Percentiles rank a stretch among this genome's conserved stretches.
Conservation (phyloP, 345 rosid species). For the Lepidium aucheri region DNA sequence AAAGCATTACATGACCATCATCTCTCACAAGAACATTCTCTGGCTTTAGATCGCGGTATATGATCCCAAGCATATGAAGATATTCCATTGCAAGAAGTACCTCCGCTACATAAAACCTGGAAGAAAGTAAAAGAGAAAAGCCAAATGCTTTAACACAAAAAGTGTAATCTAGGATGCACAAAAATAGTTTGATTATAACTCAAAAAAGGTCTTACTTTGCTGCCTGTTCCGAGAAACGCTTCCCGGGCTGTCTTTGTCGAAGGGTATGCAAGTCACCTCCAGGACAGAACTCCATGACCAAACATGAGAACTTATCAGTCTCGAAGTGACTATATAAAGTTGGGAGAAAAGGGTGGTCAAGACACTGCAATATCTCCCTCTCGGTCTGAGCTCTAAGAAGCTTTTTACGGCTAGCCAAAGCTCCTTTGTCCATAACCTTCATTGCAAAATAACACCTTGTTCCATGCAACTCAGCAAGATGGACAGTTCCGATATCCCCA, state of each 20-base stretch:
- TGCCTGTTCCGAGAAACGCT: slow-evolving; percentile 67
- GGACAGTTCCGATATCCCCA: slow-evolving; percentile 74
- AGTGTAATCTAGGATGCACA: neutral
- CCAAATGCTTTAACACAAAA: neutral
- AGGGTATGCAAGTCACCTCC: slow-evolving; percentile 82
- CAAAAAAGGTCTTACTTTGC: slow-evolving; percentile 38
- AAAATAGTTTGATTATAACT: neutral
- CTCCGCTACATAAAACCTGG: slow-evolving; percentile 77
- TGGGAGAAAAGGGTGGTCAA: slow-evolving; percentile 81
- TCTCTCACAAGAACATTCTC: slow-evolving; percentile 86
- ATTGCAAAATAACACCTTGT: slow-evolving; percentile 61
- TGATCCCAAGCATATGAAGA: slow-evolving; percentile 79
- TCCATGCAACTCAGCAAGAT: slow-evolving; percentile 62
- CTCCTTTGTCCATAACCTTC: slow-evolving; percentile 70
- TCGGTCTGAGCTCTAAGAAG: slow-evolving; percentile 76
- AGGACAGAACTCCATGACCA: slow-evolving; percentile 84
- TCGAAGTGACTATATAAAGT: slow-evolving; percentile 69
- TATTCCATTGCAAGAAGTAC: slow-evolving; percentile 74
- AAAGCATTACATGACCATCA: slow-evolving; percentile 84
- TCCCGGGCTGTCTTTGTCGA: slow-evolving; percentile 74
- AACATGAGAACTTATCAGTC: slow-evolving; percentile 73
- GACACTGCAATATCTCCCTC: slow-evolving; percentile 60
- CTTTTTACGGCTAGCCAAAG: slow-evolving; percentile 67
- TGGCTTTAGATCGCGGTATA: slow-evolving; percentile 78
- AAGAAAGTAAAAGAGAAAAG: neutral